These are phyloP conservation scores for Bryoglossum gracile DNA, from an alignment of 495 filamentous ascomycete genomes.

Conservation along the genomic window DNA sequence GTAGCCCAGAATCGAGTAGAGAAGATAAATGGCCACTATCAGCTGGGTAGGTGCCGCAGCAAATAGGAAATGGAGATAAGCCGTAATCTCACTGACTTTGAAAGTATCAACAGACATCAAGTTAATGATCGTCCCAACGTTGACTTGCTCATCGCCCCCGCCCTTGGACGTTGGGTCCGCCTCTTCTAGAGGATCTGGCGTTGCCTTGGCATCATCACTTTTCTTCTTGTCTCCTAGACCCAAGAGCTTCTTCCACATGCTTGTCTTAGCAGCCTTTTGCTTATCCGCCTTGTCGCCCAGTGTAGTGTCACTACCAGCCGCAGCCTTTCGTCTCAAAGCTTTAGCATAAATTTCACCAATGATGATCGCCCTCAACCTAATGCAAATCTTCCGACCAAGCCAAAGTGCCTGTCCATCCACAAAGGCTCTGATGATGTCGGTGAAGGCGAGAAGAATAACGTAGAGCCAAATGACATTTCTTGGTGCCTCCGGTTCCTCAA, in stretches of 20 bases:
- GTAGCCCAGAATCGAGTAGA: constrained; percentile 84
- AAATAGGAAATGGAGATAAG: constrained; percentile 52
- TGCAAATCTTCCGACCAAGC: constrained; percentile 89
- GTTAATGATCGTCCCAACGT: constrained; percentile 95
- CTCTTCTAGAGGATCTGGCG: constrained; percentile 21
- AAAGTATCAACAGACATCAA: constrained; percentile 99
- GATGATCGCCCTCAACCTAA: constrained; percentile 86
- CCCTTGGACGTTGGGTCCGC: constrained; percentile 27
- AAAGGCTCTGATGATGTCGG: constrained; percentile 68
- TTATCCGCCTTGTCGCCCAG: constrained; percentile 57
- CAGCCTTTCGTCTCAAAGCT: constrained; percentile 84
- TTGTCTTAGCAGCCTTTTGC: constrained; percentile 47
- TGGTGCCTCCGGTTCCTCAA: constrained; percentile 77
- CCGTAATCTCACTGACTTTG: constrained; percentile 74
- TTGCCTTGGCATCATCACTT: constrained; percentile 23
- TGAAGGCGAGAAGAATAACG: constrained; percentile 80
- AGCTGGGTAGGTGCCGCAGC: constrained; percentile 39
- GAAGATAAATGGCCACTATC: constrained; percentile 42
- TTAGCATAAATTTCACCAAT: constrained; percentile 98
- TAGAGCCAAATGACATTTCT: constrained; percentile 93
- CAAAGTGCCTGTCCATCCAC: constrained; percentile 84
- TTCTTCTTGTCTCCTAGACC: constrained; percentile 55
- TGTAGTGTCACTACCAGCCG: constrained; percentile 62
- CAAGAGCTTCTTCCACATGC: constrained; percentile 44
- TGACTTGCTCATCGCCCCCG: constrained; percentile 65